Percentiles rank a stretch among this genome's conserved stretches.
These are phyloP conservation scores for Trichoderma polysporum DNA, from an alignment of 2,329 filamentous ascomycete species.

Conservation along the genomic window DNA sequence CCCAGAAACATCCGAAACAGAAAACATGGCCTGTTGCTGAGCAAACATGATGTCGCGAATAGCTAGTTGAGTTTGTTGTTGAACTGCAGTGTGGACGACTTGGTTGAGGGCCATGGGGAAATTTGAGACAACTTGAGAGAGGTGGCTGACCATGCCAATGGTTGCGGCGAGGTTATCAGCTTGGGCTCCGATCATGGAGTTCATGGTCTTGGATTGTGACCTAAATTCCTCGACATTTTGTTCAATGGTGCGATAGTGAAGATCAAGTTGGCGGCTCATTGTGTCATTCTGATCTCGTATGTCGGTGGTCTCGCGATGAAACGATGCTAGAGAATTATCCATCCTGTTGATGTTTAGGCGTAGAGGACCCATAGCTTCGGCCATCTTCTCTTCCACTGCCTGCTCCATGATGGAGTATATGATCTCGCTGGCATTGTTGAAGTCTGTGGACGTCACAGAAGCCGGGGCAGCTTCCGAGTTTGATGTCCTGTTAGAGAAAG, in stretches of 20 bases:
- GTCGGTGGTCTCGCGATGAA: constrained; percentile 23
- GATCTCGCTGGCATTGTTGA: constrained; percentile 24
- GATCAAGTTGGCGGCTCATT: constrained; percentile 31
- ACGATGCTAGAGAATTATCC: constrained; percentile 22
- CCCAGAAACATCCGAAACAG: background rate
- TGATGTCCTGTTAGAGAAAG: background rate
- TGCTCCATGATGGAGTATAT: constrained; percentile 34
- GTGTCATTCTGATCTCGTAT: constrained; percentile 29
- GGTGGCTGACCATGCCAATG: constrained; percentile 25
- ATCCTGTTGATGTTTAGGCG: constrained; percentile 29
- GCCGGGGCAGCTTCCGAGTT: too few relatives aligned
- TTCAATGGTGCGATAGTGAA: constrained; percentile 27
- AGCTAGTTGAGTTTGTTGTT: constrained; percentile 27
- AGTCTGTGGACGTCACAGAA: constrained; percentile 11
- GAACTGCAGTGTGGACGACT: constrained; percentile 28
- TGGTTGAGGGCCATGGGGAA: constrained; percentile 30
- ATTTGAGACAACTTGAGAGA: constrained; percentile 30
- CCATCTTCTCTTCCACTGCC: constrained; percentile 34
- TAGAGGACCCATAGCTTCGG: constrained; percentile 34
- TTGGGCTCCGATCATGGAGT: constrained; percentile 27
- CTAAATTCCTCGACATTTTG: constrained; percentile 25
- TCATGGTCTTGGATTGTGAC: constrained; percentile 23
- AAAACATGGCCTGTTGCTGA: constrained; percentile 27
- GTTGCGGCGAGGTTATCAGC: constrained; percentile 28
- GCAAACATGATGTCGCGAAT: constrained; percentile 25